Conservation (phyloP, 257 asterid genomes). For the Salvia rosmarinus region DNA sequence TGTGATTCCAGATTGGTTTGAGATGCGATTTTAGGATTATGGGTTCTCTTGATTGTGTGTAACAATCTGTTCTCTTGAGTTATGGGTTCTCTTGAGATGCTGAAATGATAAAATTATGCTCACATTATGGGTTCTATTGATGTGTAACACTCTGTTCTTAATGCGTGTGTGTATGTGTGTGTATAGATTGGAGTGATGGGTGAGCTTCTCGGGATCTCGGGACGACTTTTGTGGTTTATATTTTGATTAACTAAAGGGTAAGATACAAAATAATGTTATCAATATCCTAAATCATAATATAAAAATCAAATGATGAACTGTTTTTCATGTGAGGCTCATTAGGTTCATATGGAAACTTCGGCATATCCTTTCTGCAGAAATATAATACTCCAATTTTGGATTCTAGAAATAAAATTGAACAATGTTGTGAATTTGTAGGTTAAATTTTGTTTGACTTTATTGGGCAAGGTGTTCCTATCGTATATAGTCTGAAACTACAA, state of each 20-base stretch:
- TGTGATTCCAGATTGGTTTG: too few relatives aligned
- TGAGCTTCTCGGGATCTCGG: constrained; percentile 41
- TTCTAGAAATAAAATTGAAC: background rate
- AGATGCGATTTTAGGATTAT: too few relatives aligned
- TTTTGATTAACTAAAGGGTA: constrained; percentile 27
- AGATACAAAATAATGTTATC: constrained; percentile 33
- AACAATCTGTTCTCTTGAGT: too few relatives aligned
- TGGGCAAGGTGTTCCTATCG: background rate
- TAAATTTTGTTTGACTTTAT: background rate
- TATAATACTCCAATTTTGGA: background rate
- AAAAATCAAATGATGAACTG: background rate
- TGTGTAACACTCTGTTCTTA: too few relatives aligned
- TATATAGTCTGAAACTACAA: background rate
- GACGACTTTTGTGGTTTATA: constrained; percentile 42
- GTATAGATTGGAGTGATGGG: constrained; percentile 27
- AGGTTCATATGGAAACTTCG: constrained; percentile 7
- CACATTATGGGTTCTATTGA: too few relatives aligned
- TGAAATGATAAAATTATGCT: too few relatives aligned
- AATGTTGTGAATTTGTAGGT: background rate
- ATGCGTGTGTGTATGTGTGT: too few relatives aligned
- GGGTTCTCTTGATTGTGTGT: too few relatives aligned
- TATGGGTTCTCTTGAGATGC: too few relatives aligned
- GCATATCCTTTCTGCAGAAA: background rate
- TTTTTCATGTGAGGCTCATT: constrained; percentile 26
- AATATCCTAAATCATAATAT: background rate